Evolutionary conservation across 768 basidiomycete species (phyloP), one percentile per base, ranked within the genome.

Genomic region (Hortiboletus flavorubellus): DNA sequence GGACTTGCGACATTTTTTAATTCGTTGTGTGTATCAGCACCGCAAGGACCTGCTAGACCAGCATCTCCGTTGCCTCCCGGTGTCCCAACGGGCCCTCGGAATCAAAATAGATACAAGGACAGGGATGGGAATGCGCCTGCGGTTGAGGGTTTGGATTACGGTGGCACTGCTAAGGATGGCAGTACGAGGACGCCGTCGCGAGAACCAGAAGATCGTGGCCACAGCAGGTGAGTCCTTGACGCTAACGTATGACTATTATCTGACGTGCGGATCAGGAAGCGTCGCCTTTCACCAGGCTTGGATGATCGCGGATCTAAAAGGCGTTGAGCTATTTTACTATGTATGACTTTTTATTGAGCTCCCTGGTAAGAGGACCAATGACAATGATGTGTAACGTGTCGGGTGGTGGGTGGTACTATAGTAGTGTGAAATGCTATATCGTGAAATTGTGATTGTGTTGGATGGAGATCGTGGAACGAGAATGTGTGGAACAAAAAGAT

Each of bases 71-170:
- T 93, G 2, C 91, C 91, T 1, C 90, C 91, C 14, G 86, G 86
- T 55, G 91, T 93, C 18, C 91, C 91, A 2, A 93, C 91, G 0
- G 91, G 91, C 1, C 91, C 91, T 12, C 78, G 91, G 42, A 92
- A 92, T 68, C 88, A 89, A 70, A 90, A 89, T 66, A 91, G 91
- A 67, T 93, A 93, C 75, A 93, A 92, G 76, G 91, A 93, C 69
- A 80, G 90, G 40, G 91, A 93, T 65, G 85, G 83, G 15, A 90
- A 90, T 64, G 87, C 89, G 2, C 87, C 89, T 56, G 89, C 89
- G 29, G 89, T 91, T 12, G 91, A 93, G 65, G 91, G 91, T n/a
- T 71, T 93, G 64, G 91, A 93, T 67, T 93, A 93, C 61, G 91
- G 89, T 3, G 89, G 85, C 42, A 80, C 64, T 29, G 75, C 71